Conservation (phyloP, 768 basidiomycete species). For the Phlebiopsis gigantea region DNA sequence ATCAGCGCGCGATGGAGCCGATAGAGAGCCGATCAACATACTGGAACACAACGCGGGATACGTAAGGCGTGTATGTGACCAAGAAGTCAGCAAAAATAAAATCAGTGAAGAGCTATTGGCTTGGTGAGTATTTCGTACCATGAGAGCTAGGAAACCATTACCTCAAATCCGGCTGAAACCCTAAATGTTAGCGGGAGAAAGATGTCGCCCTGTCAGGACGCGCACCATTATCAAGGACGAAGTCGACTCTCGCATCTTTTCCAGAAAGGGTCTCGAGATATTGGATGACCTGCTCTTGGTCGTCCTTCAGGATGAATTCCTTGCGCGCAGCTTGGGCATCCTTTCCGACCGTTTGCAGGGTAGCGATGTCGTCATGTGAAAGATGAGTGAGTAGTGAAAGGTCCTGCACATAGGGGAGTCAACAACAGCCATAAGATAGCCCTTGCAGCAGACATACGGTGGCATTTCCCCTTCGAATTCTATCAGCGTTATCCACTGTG, state of each 20-base stretch:
- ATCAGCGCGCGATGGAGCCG: not conserved
- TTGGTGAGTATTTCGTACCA: not conserved
- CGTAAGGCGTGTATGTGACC: slow-evolving; percentile 81
- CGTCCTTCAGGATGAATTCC: slow-evolving; percentile 79
- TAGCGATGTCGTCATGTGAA: slow-evolving; percentile 73
- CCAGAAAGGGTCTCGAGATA: slow-evolving; percentile 52
- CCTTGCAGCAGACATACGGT: slow-evolving; percentile 46
- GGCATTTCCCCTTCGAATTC: slow-evolving; percentile 81
- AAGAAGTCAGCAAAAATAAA: slow-evolving; percentile 91
- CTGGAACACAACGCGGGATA: slow-evolving; percentile 87
- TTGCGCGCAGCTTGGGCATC: slow-evolving; percentile 76
- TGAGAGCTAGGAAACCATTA: slow-evolving; percentile 24
- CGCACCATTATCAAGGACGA: slow-evolving; percentile 87
- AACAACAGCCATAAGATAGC: not conserved
- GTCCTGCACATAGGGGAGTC: slow-evolving; percentile 45
- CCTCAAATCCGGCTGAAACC: slow-evolving; percentile 87
- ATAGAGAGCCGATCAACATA: slow-evolving; percentile 31
- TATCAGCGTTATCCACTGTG: no score
- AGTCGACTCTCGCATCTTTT: slow-evolving; percentile 57
- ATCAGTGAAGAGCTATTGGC: slow-evolving; percentile 79
- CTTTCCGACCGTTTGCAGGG: slow-evolving; percentile 76
- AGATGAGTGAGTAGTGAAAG: slow-evolving; percentile 86
- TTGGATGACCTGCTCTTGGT: slow-evolving; percentile 71
- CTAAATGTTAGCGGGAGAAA: not conserved
- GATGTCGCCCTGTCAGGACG: not conserved